Evolutionary conservation across 352 stramenopile genomes (phyloP).

Genomic region (Phytophthora kernoviae): DNA sequence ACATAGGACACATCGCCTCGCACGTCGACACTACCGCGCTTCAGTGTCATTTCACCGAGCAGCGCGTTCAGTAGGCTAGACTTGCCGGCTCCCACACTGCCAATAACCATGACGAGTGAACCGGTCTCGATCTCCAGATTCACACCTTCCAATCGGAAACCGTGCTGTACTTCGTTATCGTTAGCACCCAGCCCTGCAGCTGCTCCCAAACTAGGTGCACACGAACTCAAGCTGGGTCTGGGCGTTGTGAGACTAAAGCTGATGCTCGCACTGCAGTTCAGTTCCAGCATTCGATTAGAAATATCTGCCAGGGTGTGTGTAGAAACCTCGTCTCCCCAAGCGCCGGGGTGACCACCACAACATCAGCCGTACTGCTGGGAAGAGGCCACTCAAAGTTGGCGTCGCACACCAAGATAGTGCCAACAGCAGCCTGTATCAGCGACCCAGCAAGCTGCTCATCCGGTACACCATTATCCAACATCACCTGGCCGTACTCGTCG

Average conservation of each 20-base stretch:
- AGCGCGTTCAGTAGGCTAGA: slow-evolving; percentile 49
- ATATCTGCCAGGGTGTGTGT: slow-evolving; percentile 6
- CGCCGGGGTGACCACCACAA: slow-evolving; percentile 62
- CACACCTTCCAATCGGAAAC: slow-evolving; percentile 31
- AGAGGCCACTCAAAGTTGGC: slow-evolving; percentile 28
- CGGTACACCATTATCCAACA: not conserved
- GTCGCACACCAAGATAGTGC: slow-evolving; percentile 13
- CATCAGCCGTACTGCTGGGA: slow-evolving; percentile 43
- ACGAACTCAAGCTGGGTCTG: not conserved
- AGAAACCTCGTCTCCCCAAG: slow-evolving; percentile 8
- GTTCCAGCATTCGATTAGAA: not conserved
- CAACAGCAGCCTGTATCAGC: not conserved
- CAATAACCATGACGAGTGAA: slow-evolving; percentile 47
- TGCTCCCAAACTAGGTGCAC: not conserved
- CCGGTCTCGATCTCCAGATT: slow-evolving; percentile 64
- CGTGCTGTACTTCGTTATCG: slow-evolving; percentile 6
- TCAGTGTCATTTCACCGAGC: slow-evolving; percentile 45
- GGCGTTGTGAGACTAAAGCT: slow-evolving; percentile 5
- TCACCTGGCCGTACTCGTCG: slow-evolving; percentile 21
- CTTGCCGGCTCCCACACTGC: slow-evolving; percentile 45
- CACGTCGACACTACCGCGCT: slow-evolving; percentile 14
- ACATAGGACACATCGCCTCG: slow-evolving; percentile 66
- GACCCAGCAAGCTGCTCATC: not conserved
- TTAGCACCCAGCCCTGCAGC: not conserved
- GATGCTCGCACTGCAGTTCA: not conserved